These are phyloP conservation scores for Candida takata DNA, from an alignment of 805 yeast genomes.

Conservation along the genomic window DNA sequence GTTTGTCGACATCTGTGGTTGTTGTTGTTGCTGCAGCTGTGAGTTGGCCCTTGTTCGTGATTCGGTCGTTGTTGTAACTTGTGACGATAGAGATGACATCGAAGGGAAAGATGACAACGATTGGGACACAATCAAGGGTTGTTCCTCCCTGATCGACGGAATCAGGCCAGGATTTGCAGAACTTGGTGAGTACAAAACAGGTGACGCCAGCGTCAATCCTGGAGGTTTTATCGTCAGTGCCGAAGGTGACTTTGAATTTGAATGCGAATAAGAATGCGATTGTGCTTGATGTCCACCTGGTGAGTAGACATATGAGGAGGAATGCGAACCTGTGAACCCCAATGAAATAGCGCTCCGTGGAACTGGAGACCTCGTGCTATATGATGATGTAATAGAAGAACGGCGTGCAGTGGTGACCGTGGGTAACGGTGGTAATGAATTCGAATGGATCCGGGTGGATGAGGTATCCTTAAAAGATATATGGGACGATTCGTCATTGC, in stretches of 20 bases:
- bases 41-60: conserved; percentile 8
- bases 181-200: conserved; percentile 21
- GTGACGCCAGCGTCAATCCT: conserved; percentile 17
- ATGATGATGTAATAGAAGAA: conserved; percentile 20
- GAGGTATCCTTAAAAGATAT: background rate
- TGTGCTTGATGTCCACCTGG: conserved; percentile 8
- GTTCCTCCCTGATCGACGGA: conserved; percentile 16
- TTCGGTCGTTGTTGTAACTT: conserved; percentile 11
- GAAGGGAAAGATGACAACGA: conserved; percentile 21
- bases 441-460: conserved; percentile 16
- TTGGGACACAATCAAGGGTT: conserved; percentile 2
- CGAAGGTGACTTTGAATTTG: conserved; percentile 5
- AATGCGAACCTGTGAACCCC: conserved; percentile 18
- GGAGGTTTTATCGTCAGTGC: conserved; percentile 18
- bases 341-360: conserved; percentile 21
- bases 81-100: conserved; percentile 16
- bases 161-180: conserved; percentile 6
- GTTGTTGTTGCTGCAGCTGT: conserved; percentile 1
- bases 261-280: no score
- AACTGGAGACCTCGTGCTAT: conserved; percentile 17
- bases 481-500: background rate
- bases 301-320: conserved; percentile 22
- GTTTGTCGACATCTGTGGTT: background rate
- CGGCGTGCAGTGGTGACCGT: conserved; percentile 27
- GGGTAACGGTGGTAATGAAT: conserved; percentile 28